Base-by-base conservation (phyloP, 73 alveolate species). In the Tetrahymena elliotti region DNA sequence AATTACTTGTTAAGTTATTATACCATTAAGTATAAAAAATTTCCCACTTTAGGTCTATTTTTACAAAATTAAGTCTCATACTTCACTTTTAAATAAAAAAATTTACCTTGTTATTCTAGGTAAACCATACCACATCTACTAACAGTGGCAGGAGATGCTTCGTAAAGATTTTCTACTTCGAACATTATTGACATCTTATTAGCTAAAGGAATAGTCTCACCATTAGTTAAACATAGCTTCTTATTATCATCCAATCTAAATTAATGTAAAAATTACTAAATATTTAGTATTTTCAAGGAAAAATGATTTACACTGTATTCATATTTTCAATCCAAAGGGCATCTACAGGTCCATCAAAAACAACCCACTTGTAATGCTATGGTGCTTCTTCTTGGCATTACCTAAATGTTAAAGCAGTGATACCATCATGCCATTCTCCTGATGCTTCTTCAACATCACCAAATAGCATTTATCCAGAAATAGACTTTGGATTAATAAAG, bases 351-450 rank as follows among this genome's bases (percentile, higher is more conserved):
- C 99, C 99, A 98, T 99, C 99, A 83, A 99, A 94, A 18, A 98
- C 95, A 13, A 99, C 98, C 99, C 99, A 99, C 41, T 96, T 97
- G 33, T 96, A 96, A 52, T 98, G 94, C 34, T 97, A 97, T 33
- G 93, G 53, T 47, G 92, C 97, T 93, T 98, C 99, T 39, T 97
- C 98, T 38, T 98, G 98, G 94, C 98, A 97, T 94, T 98, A 99
- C 95, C 99, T 99, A 82, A 98, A 98, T 6, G 97, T 97, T 13
- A 97, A 97, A 0, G 99, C 99, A 0, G 99, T 97, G 24, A 99
- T 98, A 95, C 99, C 99, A 97, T 98, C 99, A 7, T 98, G 94
- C 99, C 99, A 99, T 97, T 99, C 99, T 83, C 99, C 99, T 38
- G 99, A 97, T 93, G 98, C 99, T 95, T 96, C 96, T 97, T 99